phyloP scores from a whole-genome alignment of 2,329 filamentous ascomycete genomes.

The Apiospora phragmitis region DNA sequence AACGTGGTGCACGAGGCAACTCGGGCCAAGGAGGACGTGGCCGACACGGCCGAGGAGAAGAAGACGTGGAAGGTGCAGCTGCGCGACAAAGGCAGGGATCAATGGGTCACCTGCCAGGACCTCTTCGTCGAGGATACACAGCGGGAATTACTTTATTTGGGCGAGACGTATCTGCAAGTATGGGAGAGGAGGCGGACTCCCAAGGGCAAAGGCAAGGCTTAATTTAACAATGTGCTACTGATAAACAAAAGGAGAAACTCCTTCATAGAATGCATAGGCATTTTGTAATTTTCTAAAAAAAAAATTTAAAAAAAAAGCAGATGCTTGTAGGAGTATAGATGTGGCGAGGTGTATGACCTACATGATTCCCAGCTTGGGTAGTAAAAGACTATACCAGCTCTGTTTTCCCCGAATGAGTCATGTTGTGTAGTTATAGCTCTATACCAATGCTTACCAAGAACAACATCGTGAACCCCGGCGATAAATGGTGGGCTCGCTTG shows the following conservation, averaged over 20 bases:
- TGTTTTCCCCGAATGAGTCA: not conserved
- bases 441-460: not conserved
- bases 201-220: conserved; percentile 41
- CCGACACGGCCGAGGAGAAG: conserved; percentile 81
- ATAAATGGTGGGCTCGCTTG: not conserved
- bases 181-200: conserved; percentile 79
- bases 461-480: not conserved
- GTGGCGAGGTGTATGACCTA: not conserved
- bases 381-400: not conserved
- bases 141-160: conserved; percentile 85
- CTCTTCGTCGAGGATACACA: conserved; percentile 88
- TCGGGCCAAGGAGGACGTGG: conserved; percentile 76
- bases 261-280: not conserved
- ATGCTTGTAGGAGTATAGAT: not conserved
- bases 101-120: conserved; percentile 95
- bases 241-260: not conserved
- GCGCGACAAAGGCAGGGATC: conserved; percentile 74
- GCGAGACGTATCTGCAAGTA: conserved; percentile 93
- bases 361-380: not conserved
- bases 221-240: not conserved
- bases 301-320: too few species aligned
- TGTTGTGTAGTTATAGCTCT: not conserved
- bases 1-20: conserved; percentile 91
- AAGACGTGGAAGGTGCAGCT: conserved; percentile 96
- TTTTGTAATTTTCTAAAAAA: not conserved